A percentile compares a stretch with the other conserved stretches of the same genome.
Conservation (phyloP, 2,329 filamentous ascomycete species). For the Aspergillus sp. region DNA sequence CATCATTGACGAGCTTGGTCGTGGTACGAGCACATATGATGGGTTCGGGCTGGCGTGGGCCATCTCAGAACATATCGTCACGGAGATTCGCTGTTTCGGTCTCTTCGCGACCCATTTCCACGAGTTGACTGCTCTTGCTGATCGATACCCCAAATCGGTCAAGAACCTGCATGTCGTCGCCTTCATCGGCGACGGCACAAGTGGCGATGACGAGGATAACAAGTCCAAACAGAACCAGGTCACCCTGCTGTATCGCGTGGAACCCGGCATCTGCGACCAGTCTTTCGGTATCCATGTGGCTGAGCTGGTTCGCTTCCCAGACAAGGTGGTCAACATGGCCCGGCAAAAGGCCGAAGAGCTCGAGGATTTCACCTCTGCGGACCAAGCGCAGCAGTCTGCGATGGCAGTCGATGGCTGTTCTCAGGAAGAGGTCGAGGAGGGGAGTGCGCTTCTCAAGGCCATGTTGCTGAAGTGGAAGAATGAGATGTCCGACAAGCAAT, state of each 20-base stretch:
- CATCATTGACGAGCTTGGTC: constrained; percentile 96
- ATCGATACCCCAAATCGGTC: constrained; percentile 77
- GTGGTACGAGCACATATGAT: constrained; percentile 96
- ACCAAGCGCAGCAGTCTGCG: constrained; percentile 42
- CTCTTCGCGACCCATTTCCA: constrained; percentile 99
- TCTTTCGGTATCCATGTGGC: constrained; percentile 98
- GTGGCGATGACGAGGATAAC: constrained; percentile 41
- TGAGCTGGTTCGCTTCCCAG: constrained; percentile 91
- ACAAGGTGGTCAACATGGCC: constrained; percentile 98
- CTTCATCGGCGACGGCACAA: constrained; percentile 66
- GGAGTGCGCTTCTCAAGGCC: constrained; percentile 78
- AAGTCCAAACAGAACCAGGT: constrained; percentile 71
- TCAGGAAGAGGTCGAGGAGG: constrained; percentile 85
- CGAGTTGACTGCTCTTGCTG: constrained; percentile 86
- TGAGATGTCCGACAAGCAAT: constrained; percentile 53
- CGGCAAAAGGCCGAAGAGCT: constrained; percentile 97
- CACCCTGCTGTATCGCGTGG: constrained; percentile 93
- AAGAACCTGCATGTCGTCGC: constrained; percentile 94
- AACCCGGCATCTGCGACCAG: constrained; percentile 93
- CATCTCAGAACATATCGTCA: constrained; percentile 95
- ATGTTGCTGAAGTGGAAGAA: constrained; percentile 83
- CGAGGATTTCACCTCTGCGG: constrained; percentile 70
- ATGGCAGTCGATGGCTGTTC: constrained; percentile 53
- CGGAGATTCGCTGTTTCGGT: constrained; percentile 88
- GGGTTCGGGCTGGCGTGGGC: constrained; percentile 99